Percentiles rank a stretch among this genome's conserved stretches.
phyloP scores from a whole-genome alignment of 1,284 basidiomycete species.

The Malassezia obtusa region DNA sequence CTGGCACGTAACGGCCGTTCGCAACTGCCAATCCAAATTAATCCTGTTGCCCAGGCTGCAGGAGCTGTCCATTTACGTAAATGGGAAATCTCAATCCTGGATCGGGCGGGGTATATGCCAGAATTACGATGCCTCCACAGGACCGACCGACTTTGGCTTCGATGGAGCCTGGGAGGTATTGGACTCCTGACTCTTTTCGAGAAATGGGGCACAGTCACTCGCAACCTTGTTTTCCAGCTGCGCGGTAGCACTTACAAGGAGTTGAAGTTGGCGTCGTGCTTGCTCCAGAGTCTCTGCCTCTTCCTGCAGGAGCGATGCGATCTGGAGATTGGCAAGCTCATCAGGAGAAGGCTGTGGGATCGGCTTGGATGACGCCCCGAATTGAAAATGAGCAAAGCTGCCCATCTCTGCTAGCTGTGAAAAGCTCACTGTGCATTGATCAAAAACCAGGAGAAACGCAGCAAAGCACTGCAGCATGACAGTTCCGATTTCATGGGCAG shows the following conservation, averaged over 20 bases:
- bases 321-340: background rate
- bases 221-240: conserved; percentile 3
- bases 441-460: background rate
- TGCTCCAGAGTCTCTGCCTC: conserved; percentile 7
- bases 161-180: background rate
- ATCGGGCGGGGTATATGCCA: too few species aligned
- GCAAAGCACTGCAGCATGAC: background rate
- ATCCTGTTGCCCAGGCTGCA: too few species aligned
- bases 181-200: background rate
- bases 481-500: background rate
- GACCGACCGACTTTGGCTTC: background rate
- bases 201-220: background rate
- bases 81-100: too few species aligned
- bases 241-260: background rate
- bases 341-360: background rate
- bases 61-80: too few species aligned
- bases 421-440: background rate
- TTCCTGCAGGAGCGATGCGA: conserved; percentile 1
- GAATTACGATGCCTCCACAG: too few species aligned
- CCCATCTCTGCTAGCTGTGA: background rate
- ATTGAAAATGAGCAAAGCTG: background rate
- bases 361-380: background rate
- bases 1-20: too few species aligned
- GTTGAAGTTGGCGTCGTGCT: conserved; percentile 6
- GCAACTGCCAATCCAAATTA: too few species aligned